Evolutionary conservation across 495 filamentous ascomycete genomes (phyloP).

Genomic region (Tuber melanosporum): DNA sequence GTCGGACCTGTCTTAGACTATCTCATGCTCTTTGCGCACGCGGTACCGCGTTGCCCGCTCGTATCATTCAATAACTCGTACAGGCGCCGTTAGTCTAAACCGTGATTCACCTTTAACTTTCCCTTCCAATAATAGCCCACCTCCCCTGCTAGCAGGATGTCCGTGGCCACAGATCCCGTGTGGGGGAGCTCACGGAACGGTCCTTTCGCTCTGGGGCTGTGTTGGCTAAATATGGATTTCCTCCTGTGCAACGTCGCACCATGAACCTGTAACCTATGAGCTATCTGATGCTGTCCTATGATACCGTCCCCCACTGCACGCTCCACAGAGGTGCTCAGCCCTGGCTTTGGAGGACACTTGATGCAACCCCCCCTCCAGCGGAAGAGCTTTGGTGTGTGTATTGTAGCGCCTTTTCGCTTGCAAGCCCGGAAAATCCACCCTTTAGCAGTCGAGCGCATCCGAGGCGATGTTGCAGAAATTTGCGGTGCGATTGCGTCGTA

Average conservation of each 20-base stretch:
- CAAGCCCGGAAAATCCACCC: background rate
- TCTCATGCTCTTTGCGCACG: background rate
- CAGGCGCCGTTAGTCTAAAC: background rate
- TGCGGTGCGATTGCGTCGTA: background rate
- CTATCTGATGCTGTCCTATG: background rate
- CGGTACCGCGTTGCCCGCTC: background rate
- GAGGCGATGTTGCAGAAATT: background rate
- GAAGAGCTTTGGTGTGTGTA: too few species aligned
- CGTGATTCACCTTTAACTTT: background rate
- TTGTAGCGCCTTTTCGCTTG: too few species aligned
- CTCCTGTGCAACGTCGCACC: background rate
- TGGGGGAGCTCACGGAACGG: background rate
- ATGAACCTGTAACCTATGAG: background rate
- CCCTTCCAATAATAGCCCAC: background rate
- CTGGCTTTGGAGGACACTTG: background rate
- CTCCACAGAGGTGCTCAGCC: background rate
- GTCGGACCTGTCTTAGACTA: background rate
- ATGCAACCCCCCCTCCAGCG: background rate
- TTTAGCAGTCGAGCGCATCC: background rate
- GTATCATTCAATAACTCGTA: too few species aligned
- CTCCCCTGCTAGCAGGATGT: background rate
- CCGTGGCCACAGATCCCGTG: background rate
- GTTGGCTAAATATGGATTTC: background rate
- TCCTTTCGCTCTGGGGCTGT: background rate
- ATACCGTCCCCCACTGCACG: background rate